Evolutionary conservation across 108 stramenopile genomes (phyloP), one percentile per base, ranked within the genome.

Genomic region (Cyclotella distinguenda): DNA sequence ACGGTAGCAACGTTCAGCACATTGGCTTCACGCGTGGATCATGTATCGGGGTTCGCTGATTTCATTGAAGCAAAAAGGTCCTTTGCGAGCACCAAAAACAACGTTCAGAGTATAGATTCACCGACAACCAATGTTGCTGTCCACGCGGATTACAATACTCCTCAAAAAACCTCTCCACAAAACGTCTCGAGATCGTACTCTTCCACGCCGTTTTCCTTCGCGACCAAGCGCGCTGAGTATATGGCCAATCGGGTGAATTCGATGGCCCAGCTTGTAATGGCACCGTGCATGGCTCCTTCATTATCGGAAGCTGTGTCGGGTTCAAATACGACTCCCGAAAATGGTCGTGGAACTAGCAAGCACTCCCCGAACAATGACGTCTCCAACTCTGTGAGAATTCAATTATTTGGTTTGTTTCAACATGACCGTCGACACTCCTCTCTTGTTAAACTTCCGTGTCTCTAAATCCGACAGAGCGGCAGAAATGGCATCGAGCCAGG

Each of bases 221-320:
- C 74, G 34, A 56, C 60, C 43, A 76, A 66, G 25, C 74, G 65
- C 25, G 71, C 77, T 4, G 59, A 78, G 43, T 74, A 73, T 22
- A 66, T 94, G 53, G 89, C 87, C 43, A 71, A 84, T 56, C 80
- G 89, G 12, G 74, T 88, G 12, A 84, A 80, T 61, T 80, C 69
- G 15, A 84, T 85, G 54, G 92, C 92, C 8, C 83, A 87, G 45
- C 77, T 86, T 9, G 80, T 94, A 61, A 78, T 94, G n/a, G 87
- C 89, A 13, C 92, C 92, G 9, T 94, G 92, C 54, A 85, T 87
- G 3, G 80, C 89, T n/a, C 86, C 86, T 9, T 39, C 55, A 0
- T 11, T 80, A 4, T 59, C 70, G 18, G 80, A 52, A 9, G 50
- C 61, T 27, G 56, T 81, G 53, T 64, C 72, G 59, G 71, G 56